Evolutionary conservation across 345 rosid species (phyloP), one percentile per base, ranked within the genome.

Genomic region (Salix koriyanagi): DNA sequence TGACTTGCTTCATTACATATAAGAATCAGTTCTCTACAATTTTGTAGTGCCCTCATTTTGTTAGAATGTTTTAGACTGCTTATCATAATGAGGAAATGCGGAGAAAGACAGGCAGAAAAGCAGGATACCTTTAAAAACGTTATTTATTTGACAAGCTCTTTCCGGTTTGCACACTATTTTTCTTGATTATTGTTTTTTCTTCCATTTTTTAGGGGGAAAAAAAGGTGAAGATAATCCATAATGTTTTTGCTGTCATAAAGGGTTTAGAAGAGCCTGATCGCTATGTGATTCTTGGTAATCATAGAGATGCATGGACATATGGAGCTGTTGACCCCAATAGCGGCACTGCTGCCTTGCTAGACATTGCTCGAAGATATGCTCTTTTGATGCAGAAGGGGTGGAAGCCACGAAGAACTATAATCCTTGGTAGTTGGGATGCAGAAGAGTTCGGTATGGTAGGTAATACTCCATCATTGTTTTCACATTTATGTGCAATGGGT

Each of bases 291-390:
- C 89, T 93, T 56, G 98, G 97, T 11, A 96, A 96, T 77, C 99
- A 93, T 80, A 85, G 98, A 79, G 99, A 96, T 84, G 97, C 97
- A 50, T 96, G 99, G 99, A 89, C 98, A 0, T 96, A 93, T 78
- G 99, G 99, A 83, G 99, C 98, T 52, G 94, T 96, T 48, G 99
- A 96, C 82, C 98, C 99, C 26, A 93, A 92, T 84, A 96, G 99
- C 73, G 99, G 99, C 48, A 96, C 99, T 69, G 92, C 99, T 70
- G 92, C 92, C 13, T 88, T 96, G 65, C 98, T 96, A 61, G 99
- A 96, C 81, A 87, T 96, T 85, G 90, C 95, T 62, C 85, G 96
- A 19, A 70, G 99, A 70, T 93, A 87, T 68, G 70, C 92, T 76
- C 78, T 84, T 56, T 83, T 96, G 87, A 83, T 86, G 84, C 85